These are phyloP conservation scores for Corylus americana DNA, from an alignment of 306 rosid genomes.

Conservation along the genomic window DNA sequence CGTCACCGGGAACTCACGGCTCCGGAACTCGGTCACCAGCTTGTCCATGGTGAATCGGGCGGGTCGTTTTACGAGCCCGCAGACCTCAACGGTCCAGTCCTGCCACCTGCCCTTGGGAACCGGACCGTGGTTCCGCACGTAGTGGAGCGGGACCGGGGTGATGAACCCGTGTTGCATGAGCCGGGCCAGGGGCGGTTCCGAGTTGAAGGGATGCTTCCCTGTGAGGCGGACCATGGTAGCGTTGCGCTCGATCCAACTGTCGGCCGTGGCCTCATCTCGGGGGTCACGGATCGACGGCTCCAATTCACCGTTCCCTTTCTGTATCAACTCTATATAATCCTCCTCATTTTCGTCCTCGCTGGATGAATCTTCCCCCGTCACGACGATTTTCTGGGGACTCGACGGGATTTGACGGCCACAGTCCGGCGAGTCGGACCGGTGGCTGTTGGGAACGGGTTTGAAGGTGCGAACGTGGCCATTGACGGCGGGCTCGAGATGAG, in stretches of 20 bases:
- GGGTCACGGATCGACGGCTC: constrained; percentile 61
- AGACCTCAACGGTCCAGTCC: constrained; percentile 64
- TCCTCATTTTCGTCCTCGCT: constrained; percentile 42
- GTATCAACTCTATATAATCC: constrained; percentile 27
- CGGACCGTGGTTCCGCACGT: constrained; percentile 76
- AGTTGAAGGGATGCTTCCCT: constrained; percentile 79
- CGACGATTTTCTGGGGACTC: constrained; percentile 6
- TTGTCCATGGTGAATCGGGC: constrained; percentile 60
- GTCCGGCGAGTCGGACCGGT: constrained; percentile 31
- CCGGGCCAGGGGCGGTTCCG: constrained; percentile 61
- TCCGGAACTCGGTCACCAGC: constrained; percentile 46
- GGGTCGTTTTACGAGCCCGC: constrained; percentile 65
- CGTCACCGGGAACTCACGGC: constrained; percentile 56
- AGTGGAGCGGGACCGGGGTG: constrained; percentile 79
- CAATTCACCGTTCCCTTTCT: constrained; percentile 37
- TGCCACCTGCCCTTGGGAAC: constrained; percentile 63
- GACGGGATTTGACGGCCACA: constrained; percentile 23
- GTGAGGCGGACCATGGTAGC: constrained; percentile 71
- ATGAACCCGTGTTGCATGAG: constrained; percentile 85
- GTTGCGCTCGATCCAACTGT: constrained; percentile 67
- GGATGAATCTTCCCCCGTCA: constrained; percentile 26
- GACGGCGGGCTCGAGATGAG: constrained; percentile 26
- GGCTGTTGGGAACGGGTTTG: constrained; percentile 25
- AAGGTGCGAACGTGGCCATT: constrained; percentile 47
- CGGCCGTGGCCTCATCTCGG: constrained; percentile 67